These are phyloP conservation scores for Paramecium caudatum DNA, from an alignment of 73 alveolate genomes.

Conservation along the genomic window DNA sequence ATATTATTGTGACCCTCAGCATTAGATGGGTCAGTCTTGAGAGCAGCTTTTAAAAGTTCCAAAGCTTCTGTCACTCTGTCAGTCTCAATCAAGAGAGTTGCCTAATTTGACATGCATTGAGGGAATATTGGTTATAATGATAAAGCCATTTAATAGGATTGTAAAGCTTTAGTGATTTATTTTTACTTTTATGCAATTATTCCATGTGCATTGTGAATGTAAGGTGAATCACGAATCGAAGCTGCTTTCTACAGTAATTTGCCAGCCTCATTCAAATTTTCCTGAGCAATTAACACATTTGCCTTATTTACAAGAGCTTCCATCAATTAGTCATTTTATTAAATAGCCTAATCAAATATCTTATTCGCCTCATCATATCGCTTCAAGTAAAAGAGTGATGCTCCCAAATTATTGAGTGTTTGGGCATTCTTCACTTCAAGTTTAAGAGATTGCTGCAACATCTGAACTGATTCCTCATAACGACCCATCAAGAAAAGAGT, in stretches of 20 bases:
- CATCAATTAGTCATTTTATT: slow-evolving; percentile 49
- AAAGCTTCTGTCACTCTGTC: not conserved
- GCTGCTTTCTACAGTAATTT: slow-evolving; percentile 30
- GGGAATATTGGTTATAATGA: slow-evolving; percentile 32
- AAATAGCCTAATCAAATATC: slow-evolving; percentile 51
- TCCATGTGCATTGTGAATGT: slow-evolving; percentile 48
- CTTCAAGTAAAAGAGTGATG: slow-evolving; percentile 40
- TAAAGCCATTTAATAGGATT: slow-evolving; percentile 11
- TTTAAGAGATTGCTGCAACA: slow-evolving; percentile 44
- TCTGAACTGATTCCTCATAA: slow-evolving; percentile 60
- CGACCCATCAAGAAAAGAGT: slow-evolving; percentile 49
- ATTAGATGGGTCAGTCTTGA: slow-evolving; percentile 27
- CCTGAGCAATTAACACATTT: slow-evolving; percentile 42
- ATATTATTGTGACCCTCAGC: slow-evolving; percentile 63
- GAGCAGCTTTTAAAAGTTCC: not conserved
- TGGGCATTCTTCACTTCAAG: slow-evolving; percentile 58
- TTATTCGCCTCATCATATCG: slow-evolving; percentile 63
- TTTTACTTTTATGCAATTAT: slow-evolving; percentile 51
- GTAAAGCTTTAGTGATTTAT: not conserved
- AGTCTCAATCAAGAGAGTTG: slow-evolving; percentile 52
- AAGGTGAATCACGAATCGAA: not conserved
- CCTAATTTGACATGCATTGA: slow-evolving; percentile 26
- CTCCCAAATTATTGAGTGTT: slow-evolving; percentile 60
- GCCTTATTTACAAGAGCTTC: slow-evolving; percentile 53
- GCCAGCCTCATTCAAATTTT: slow-evolving; percentile 11